Percentiles rank a stretch among this genome's conserved stretches.
Conservation (phyloP, 2,329 filamentous ascomycete genomes). For the Alternaria viburni region DNA sequence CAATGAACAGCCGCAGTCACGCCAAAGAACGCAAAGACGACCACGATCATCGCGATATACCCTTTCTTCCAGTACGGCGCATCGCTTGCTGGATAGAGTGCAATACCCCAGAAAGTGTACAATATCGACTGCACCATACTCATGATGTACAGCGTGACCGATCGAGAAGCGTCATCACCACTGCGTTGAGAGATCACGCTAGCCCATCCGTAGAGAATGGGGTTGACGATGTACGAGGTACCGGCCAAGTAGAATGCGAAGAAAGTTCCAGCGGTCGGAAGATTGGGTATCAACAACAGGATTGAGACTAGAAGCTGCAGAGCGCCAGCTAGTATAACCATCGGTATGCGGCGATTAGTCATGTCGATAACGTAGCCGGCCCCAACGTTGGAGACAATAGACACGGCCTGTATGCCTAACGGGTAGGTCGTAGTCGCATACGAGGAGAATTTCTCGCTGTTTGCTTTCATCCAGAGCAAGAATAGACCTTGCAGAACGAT, state of each 20-base stretch:
- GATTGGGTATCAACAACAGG: conserved; percentile 42
- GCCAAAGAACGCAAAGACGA: conserved; percentile 35
- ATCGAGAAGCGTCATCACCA: conserved; percentile 52
- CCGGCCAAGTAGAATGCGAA: conserved; percentile 50
- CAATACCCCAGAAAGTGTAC: conserved; percentile 56
- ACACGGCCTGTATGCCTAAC: conserved; percentile 62
- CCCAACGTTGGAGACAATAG: conserved; percentile 58
- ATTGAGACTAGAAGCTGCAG: conserved; percentile 45
- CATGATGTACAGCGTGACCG: conserved; percentile 52
- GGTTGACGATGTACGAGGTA: conserved; percentile 52
- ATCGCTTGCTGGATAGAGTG: conserved; percentile 52
- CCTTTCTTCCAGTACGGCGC: conserved; percentile 54
- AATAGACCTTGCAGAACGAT: conserved; percentile 38
- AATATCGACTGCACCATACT: conserved; percentile 49
- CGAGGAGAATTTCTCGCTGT: conserved; percentile 40
- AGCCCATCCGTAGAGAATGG: conserved; percentile 50
- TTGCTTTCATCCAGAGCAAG: conserved; percentile 33
- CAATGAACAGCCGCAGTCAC: conserved; percentile 29
- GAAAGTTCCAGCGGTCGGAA: conserved; percentile 44
- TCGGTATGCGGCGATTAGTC: conserved; percentile 45
- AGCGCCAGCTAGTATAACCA: conserved; percentile 42
- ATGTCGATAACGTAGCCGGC: conserved; percentile 49
- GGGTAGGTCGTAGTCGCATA: conserved; percentile 64
- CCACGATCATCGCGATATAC: conserved; percentile 45
- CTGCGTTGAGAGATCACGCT: conserved; percentile 47